These are phyloP conservation scores for Phylloporus sp. DNA, from an alignment of 768 basidiomycete species.

Conservation along the genomic window DNA sequence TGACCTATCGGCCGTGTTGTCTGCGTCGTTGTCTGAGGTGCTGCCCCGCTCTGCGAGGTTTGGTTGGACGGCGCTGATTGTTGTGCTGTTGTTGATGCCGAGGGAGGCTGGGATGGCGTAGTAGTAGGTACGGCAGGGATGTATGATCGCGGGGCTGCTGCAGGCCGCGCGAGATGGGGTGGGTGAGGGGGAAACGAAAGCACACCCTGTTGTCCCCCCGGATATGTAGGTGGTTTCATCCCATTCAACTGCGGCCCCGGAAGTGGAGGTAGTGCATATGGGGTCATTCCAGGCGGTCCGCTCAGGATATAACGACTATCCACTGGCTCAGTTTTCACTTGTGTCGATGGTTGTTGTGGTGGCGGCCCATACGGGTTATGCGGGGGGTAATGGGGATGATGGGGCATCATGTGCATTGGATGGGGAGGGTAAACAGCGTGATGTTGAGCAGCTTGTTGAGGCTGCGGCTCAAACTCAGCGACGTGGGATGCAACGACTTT, in stretches of 20 bases:
- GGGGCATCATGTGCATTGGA: constrained; percentile 56
- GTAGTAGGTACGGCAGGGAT: constrained; percentile 16
- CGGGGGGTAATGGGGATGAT: constrained; percentile 51
- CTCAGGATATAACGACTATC: constrained; percentile 66
- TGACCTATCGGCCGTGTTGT: constrained; percentile 20
- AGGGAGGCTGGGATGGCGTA: constrained; percentile 20
- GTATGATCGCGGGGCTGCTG: constrained; percentile 22
- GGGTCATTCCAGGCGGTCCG: constrained; percentile 36
- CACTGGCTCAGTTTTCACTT: constrained; percentile 71
- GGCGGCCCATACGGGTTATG: constrained; percentile 50
- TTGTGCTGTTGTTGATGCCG: constrained; percentile 9
- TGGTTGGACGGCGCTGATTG: constrained; percentile 21
- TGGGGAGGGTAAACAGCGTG: constrained; percentile 58
- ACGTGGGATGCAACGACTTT: constrained; percentile 94
- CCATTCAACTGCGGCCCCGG: constrained; percentile 64
- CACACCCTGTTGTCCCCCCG: constrained; percentile 57
- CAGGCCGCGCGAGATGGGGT: constrained; percentile 25
- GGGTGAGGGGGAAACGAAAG: constrained; percentile 47
- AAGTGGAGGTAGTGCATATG: constrained; percentile 57
- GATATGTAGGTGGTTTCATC: constrained; percentile 46
- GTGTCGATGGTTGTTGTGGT: constrained; percentile 34
- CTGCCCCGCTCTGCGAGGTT: constrained; percentile 5
- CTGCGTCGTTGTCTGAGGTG: constrained; percentile 14
- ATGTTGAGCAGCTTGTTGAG: constrained; percentile 43
- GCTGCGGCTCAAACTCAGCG: constrained; percentile 79